Conservation (phyloP, 257 asterid genomes). For the Cordia subcordata region DNA sequence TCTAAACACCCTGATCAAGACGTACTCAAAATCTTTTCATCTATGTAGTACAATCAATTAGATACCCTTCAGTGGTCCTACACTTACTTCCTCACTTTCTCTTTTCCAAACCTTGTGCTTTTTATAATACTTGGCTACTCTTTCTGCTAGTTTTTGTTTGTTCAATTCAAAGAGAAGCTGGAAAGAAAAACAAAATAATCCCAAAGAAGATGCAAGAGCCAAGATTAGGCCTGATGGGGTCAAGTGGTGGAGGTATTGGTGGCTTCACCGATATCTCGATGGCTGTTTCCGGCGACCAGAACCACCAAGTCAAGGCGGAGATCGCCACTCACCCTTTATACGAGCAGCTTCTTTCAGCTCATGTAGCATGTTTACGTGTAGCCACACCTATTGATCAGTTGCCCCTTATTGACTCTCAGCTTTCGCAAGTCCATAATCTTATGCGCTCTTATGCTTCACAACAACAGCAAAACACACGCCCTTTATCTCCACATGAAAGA, state of each 20-base stretch:
- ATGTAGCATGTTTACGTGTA: conserved; percentile 90
- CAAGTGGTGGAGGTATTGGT: conserved; percentile 16
- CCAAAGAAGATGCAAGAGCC: conserved; percentile 37
- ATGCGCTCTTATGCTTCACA: conserved; percentile 58
- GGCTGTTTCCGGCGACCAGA: conserved; percentile 19
- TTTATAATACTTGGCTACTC: no score
- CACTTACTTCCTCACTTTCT: conserved; percentile 15
- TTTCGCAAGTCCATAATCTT: conserved; percentile 64
- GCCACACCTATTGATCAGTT: conserved; percentile 97
- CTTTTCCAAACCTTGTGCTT: conserved; percentile 4
- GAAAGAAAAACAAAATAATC: no score
- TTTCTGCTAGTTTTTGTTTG: no score
- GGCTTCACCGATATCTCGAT: conserved; percentile 16
- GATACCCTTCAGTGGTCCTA: conserved; percentile 24
- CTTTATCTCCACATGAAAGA: conserved; percentile 52
- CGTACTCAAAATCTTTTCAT: background rate
- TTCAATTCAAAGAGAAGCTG: no score
- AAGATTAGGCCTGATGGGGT: conserved; percentile 28
- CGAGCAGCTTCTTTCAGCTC: conserved; percentile 91
- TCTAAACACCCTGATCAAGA: conserved; percentile 11
- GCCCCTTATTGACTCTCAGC: conserved; percentile 84
- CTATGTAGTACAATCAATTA: background rate
- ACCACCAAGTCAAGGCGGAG: conserved; percentile 68
- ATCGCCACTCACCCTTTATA: conserved; percentile 77
- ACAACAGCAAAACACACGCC: conserved; percentile 26